Evolutionary conservation across 345 rosid genomes (phyloP).

Genomic region (Acer negundo): DNA sequence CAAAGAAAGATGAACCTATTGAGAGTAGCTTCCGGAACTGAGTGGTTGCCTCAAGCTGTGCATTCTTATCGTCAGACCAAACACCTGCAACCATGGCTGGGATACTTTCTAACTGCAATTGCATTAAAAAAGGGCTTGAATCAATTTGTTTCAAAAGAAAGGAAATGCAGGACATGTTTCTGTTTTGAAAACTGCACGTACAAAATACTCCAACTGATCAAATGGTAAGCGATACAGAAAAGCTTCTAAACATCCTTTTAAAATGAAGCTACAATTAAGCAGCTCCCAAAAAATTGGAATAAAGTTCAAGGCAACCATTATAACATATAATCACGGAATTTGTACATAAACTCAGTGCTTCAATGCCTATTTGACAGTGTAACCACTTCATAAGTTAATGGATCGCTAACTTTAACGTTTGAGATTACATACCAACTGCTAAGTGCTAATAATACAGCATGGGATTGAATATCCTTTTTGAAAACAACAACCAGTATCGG

Average conservation of each 20-base stretch:
- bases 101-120: conserved; percentile 59
- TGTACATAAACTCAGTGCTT: neutral
- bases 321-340: neutral
- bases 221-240: neutral
- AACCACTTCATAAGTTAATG: neutral
- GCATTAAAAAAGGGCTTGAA: neutral
- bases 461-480: neutral
- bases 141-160: neutral
- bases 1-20: conserved; percentile 41
- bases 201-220: neutral
- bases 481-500: neutral
- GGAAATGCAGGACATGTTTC: neutral
- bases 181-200: neutral
- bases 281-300: neutral
- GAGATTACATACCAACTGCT: neutral
- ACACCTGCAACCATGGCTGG: conserved; percentile 63
- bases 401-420: neutral
- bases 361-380: neutral
- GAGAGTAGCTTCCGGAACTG: conserved; percentile 77
- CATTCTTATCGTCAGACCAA: conserved; percentile 58
- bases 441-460: too few species aligned
- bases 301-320: neutral
- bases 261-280: too few species aligned
- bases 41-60: conserved; percentile 66
- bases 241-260: neutral